Percentiles rank a stretch among this genome's conserved stretches.
phyloP scores from a whole-genome alignment of 192 early-diverging fungal genomes.

The Linderina pennispora region DNA sequence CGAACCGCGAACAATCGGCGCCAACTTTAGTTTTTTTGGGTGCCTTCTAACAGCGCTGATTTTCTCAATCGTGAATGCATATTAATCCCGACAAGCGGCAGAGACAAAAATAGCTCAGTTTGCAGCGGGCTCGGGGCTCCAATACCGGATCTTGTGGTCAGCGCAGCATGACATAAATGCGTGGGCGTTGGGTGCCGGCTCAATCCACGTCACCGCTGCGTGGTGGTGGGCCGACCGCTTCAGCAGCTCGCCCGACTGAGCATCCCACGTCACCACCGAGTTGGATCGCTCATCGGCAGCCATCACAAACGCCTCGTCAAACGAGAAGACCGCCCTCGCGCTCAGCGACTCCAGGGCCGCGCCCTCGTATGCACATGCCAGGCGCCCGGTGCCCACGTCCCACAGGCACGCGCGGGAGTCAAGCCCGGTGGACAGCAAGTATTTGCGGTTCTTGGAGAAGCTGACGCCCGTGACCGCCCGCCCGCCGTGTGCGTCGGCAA shows the following conservation, averaged over 20 bases:
- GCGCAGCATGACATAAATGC: conserved; percentile 40
- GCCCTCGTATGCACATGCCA: conserved; percentile 68
- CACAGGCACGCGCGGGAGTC: conserved; percentile 75
- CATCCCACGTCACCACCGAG: conserved; percentile 65
- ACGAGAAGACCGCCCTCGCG: conserved; percentile 51
- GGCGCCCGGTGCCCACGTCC: conserved; percentile 71
- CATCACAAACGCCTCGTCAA: conserved; percentile 67
- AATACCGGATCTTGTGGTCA: conserved; percentile 2
- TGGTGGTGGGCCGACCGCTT: conserved; percentile 23
- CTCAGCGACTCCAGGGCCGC: conserved; percentile 39
- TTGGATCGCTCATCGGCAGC: conserved; percentile 60
- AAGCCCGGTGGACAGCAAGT: conserved; percentile 70
- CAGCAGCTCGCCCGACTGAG: conserved; percentile 54
- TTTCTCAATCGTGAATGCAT: not conserved
- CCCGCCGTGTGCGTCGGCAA: conserved; percentile 74
- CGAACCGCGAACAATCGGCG: no score
- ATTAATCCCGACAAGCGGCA: not conserved
- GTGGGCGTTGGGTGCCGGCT: conserved; percentile 15
- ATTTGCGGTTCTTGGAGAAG: conserved; percentile 71
- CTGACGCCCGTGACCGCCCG: conserved; percentile 61
- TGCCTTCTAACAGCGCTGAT: no score
- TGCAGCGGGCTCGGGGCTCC: not conserved
- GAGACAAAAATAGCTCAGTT: not conserved
- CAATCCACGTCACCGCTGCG: conserved; percentile 24
- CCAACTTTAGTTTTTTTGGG: no score